Evolutionary conservation across 768 basidiomycete genomes (phyloP), one percentile per base, ranked within the genome.

Genomic region (Podaxis sp.): DNA sequence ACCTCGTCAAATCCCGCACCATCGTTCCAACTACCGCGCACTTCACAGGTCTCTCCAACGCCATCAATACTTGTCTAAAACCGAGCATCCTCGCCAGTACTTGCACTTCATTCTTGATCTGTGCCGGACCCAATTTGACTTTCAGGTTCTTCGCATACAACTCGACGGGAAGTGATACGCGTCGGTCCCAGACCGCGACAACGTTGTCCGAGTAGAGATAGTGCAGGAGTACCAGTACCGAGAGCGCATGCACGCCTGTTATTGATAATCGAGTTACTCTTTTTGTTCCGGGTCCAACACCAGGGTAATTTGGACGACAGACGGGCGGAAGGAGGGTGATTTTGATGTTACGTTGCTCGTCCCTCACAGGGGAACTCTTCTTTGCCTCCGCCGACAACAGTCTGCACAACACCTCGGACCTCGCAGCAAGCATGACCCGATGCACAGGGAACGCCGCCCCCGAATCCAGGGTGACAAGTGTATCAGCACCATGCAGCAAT

Each of bases 131-230:
- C 13, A 83, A 73, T 29, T 78, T 80, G 12, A 83, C 62, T 15
- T 52, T 63, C 6, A 79, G 74, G 4, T 67, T 69, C 27, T 79
- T 76, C 2, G 89, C 73, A 1, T 75, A 71, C 0, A 75, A 66
- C 4, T 75, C 79, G 11, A 92, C 79, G 17, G 90, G 77, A 2
- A 22, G 4, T 2, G 61, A 49, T 17, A 98, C 80, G 15, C 94
- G 85, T 12, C 80, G 79, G 71, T 98, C 95, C 93, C 94, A 96
- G 13, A 95, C 72, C 0, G 93, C 87, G 11, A 93, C 77, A 1
- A 96, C 73, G 43, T 87, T 83, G 71, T 99, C 96, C 1, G 91
- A 83, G 73, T 98, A 98, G n/a, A 98, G 73, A 69, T 94, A 98
- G 24, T 87, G 82, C 19, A 97, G 72, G 19, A 98, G 76, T 22